Percentiles rank a stretch among this genome's conserved stretches.
Conservation (phyloP, 1,284 basidiomycete species). For the Calocybe gambosa region DNA sequence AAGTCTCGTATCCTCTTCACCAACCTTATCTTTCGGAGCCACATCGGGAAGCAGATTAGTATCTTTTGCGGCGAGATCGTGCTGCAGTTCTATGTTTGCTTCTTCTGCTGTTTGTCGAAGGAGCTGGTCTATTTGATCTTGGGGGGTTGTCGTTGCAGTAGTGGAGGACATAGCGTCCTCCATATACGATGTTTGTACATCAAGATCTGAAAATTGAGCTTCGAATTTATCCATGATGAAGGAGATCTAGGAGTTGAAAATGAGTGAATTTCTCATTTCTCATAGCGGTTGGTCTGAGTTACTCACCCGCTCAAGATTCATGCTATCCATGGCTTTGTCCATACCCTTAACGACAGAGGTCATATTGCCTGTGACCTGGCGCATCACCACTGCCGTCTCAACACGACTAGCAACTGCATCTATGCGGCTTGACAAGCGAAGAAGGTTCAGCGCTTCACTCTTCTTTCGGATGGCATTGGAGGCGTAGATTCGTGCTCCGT, state of each 20-base stretch:
- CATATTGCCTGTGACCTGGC: conserved; percentile 93
- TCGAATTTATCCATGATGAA: conserved; percentile 99
- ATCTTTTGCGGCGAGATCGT: conserved; percentile 76
- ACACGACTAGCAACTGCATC: conserved; percentile 96
- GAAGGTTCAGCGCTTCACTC: conserved; percentile 87
- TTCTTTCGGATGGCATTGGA: conserved; percentile 99
- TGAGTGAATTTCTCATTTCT: conserved; percentile 1
- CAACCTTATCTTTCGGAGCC: conserved; percentile 47
- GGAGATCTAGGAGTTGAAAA: conserved; percentile 68
- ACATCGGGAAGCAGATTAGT: conserved; percentile 50
- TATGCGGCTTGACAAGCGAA: conserved; percentile 84
- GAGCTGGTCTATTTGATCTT: conserved; percentile 93
- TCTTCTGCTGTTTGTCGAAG: conserved; percentile 96
- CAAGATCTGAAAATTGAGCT: conserved; percentile 91
- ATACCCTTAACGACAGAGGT: conserved; percentile 94
- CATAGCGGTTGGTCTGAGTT: conserved; percentile 29
- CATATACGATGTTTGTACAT: conserved; percentile 98
- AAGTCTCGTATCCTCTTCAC: conserved; percentile 76
- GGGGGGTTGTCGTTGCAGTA: conserved; percentile 89
- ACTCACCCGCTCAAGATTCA: conserved; percentile 91
- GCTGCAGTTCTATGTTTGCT: conserved; percentile 92
- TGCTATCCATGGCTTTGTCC: conserved; percentile 99
- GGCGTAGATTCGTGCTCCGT: conserved; percentile 98
- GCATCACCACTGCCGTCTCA: conserved; percentile 99
- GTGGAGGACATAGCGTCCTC: conserved; percentile 94